Base-by-base conservation (phyloP, 306 rosid genomes). In the Vigna radiata region DNA sequence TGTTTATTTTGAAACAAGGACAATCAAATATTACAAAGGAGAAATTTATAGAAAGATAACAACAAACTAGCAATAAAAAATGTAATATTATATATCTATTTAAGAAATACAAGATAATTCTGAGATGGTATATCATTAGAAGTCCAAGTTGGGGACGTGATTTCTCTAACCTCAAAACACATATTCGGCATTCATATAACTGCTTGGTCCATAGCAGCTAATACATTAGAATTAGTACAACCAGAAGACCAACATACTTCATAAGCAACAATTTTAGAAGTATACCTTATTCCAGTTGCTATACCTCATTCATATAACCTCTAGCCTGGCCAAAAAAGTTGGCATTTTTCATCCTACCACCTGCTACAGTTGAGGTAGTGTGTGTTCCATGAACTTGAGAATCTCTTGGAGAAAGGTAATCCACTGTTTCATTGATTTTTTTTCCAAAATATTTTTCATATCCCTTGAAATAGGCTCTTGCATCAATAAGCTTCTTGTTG, bases 301-400 rank as follows among this genome's bases (percentile, higher is more conserved):
- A 73, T 53, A 0, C 92, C 97, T n/a, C n/a, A n/a, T n/a, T n/a
- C n/a, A n/a, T n/a, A n/a, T n/a, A n/a, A n/a, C n/a, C n/a, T 62
- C 72, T 71, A 6, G 91, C 92, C 46, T 78, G 60, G 70, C 86
- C 87, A n/a, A 82, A 83, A 9, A 88, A 23, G 77, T 71, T 84
- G 3, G 94, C 91, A 7, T 81, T 69, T 44, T 49, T 25, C 48
- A 86, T 90, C 49, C 71, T 1, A 69, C 79, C 55, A 23, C 97
- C 97, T 0, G 90, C 92, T 37, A 89, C 90, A 10, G 91, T 91
- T 4, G 94, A 91, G 14, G 94, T 87, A n/a, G 97, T 91, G 85
- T 89, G 94, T 11, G 97, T 91, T 46, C 97, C 94, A 29, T 91
- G 97, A 1, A 92, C 97, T 46, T 82, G 68, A 0, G 86, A 82